Conservation (phyloP, 2,329 filamentous ascomycete species). For the Colletotrichum spaethianum region DNA sequence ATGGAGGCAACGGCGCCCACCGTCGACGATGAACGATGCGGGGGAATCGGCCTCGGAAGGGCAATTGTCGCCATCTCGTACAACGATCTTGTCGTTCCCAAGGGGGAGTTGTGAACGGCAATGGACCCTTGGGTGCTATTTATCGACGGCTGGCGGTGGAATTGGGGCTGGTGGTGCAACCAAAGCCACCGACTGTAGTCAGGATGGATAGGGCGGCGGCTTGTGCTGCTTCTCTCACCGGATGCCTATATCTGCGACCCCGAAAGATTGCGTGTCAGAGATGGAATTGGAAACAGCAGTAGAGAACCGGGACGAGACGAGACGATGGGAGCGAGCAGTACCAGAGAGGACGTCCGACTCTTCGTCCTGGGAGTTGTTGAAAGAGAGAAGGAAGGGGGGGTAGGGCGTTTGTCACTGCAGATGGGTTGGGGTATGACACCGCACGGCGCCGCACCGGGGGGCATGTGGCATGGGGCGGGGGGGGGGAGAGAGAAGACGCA, state of each 20-base stretch:
- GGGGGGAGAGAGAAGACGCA: not conserved
- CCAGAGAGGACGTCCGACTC: not conserved
- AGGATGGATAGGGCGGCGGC: not conserved
- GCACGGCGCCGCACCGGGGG: not conserved
- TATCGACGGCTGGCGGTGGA: constrained; percentile 7
- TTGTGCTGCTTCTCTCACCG: not conserved
- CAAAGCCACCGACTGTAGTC: constrained; percentile 1
- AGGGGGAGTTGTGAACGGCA: not conserved
- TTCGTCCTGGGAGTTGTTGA: not conserved
- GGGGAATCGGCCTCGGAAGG: constrained; percentile 62
- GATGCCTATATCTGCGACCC: not conserved
- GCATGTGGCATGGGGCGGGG: not conserved
- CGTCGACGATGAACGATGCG: constrained; percentile 60
- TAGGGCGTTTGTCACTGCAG: constrained; percentile 1
- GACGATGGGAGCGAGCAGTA: not conserved
- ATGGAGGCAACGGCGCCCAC: constrained; percentile 50
- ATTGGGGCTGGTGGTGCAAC: constrained; percentile 4
- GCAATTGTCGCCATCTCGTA: constrained; percentile 69
- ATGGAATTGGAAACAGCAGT: not conserved
- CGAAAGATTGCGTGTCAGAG: not conserved
- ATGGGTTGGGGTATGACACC: constrained; percentile 10
- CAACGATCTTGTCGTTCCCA: not conserved
- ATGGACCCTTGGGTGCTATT: constrained; percentile 1
- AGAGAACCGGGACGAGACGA: not conserved
- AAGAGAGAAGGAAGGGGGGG: constrained; percentile 3